Conservation (phyloP, 2,329 filamentous ascomycete species). For the Periglandula ipomoeae region DNA sequence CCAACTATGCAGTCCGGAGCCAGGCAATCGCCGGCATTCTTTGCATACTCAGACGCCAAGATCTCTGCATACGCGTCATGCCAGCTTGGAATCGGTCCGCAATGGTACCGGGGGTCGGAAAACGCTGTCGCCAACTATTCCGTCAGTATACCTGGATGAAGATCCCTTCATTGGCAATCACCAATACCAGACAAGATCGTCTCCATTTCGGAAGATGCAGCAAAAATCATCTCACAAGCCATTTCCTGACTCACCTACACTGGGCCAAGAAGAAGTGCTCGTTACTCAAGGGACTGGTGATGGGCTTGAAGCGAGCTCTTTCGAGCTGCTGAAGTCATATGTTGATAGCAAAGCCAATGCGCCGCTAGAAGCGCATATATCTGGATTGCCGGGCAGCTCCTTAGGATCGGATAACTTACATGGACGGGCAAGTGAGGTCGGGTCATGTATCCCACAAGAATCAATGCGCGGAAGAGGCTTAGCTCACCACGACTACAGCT, state of each 20-base stretch:
- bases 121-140: not conserved
- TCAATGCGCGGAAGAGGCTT: no score
- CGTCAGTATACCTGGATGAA: not conserved
- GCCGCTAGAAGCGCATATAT: not conserved
- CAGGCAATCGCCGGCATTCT: not conserved
- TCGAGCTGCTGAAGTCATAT: not conserved
- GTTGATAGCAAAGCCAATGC: not conserved
- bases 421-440: no score
- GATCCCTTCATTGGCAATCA: not conserved
- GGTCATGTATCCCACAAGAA: not conserved
- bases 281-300: not conserved
- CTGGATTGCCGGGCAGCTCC: no score
- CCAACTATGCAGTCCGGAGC: not conserved
- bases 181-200: not conserved
- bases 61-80: not conserved
- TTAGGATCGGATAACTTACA: no score
- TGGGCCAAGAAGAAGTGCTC: slow-evolving; percentile 3
- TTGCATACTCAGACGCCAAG: not conserved
- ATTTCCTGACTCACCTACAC: slow-evolving; percentile 6
- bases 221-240: not conserved
- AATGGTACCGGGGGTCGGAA: not conserved
- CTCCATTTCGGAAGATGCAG: not conserved
- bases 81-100: slow-evolving; percentile 1
- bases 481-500: slow-evolving; percentile 6
- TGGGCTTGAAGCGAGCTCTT: not conserved